These are phyloP conservation scores for Colletotrichum abscissum DNA, from an alignment of 2,329 filamentous ascomycete species.

Conservation along the genomic window DNA sequence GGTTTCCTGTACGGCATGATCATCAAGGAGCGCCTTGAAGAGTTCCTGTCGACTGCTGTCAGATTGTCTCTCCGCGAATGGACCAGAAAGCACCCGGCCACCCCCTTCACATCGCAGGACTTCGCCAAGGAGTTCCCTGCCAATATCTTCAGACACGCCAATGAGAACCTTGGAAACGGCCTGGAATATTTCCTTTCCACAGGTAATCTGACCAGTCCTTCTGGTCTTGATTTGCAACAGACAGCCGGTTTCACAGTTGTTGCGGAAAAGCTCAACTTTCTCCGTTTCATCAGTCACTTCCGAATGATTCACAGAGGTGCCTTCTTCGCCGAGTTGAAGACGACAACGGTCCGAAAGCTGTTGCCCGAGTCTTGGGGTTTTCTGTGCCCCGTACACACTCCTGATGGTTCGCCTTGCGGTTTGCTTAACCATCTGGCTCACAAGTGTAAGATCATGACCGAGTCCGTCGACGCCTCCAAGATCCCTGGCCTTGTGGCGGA, in stretches of 20 bases:
- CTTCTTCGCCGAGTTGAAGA: conserved; percentile 98
- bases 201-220: conserved; percentile 90
- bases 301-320: conserved; percentile 98
- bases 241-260: conserved; percentile 95
- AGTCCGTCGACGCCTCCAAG: conserved; percentile 77
- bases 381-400: conserved; percentile 96
- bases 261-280: conserved; percentile 98
- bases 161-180: conserved; percentile 87
- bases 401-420: conserved; percentile 94
- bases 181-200: conserved; percentile 97
- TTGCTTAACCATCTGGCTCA: conserved; percentile 95
- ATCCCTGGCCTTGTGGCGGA: conserved; percentile 80
- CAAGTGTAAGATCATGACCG: conserved; percentile 90
- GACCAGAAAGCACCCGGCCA: conserved; percentile 65
- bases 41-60: conserved; percentile 75
- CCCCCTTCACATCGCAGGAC: conserved; percentile 79
- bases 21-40: conserved; percentile 92
- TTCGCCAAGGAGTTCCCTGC: conserved; percentile 84
- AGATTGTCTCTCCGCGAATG: conserved; percentile 67
- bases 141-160: conserved; percentile 82
- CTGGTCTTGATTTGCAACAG: conserved; percentile 93
- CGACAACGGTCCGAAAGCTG: conserved; percentile 94
- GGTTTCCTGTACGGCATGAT: conserved; percentile 96
- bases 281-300: conserved; percentile 98
- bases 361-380: conserved; percentile 98